Conservation (phyloP, 78 protist species). For the Tieghemostelium lacteum region DNA sequence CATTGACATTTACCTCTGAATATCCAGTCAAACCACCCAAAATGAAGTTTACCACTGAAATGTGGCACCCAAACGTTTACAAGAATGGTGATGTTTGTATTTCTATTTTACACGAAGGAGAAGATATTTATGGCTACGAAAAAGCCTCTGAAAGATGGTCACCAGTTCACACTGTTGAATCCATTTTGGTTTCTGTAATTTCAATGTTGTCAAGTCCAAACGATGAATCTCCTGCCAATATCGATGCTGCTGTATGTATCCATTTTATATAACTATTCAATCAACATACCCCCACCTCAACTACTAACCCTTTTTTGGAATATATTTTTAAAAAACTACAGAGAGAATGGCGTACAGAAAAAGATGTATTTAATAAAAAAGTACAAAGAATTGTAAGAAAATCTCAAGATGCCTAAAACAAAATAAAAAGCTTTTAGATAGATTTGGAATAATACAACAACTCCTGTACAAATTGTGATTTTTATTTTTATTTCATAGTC, state of each 20-base stretch:
- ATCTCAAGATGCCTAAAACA: conserved; percentile 50
- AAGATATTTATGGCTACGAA: conserved; percentile 95
- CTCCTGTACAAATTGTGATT: no score
- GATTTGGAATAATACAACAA: no score
- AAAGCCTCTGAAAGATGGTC: conserved; percentile 88
- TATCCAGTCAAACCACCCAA: conserved; percentile 95
- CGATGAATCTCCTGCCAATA: conserved; percentile 97
- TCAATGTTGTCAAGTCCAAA: conserved; percentile 95
- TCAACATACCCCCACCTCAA: neutral
- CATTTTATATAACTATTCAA: neutral
- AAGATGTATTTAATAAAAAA: conserved; percentile 67
- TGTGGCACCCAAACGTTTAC: conserved; percentile 96
- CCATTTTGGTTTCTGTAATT: conserved; percentile 90
- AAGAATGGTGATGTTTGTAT: conserved; percentile 96
- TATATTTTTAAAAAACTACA: neutral
- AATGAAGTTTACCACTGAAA: conserved; percentile 88
- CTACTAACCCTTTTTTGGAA: neutral
- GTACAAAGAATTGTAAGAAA: conserved; percentile 75
- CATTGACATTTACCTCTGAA: conserved; percentile 84
- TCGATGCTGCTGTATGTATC: conserved; percentile 95
- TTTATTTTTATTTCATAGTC: no score
- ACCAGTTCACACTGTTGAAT: conserved; percentile 86
- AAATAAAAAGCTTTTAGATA: no score
- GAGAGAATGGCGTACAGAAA: conserved; percentile 72
- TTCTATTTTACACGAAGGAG: conserved; percentile 97